Conservation (phyloP, 495 filamentous ascomycete species). For the Venustampulla echinocandica region DNA sequence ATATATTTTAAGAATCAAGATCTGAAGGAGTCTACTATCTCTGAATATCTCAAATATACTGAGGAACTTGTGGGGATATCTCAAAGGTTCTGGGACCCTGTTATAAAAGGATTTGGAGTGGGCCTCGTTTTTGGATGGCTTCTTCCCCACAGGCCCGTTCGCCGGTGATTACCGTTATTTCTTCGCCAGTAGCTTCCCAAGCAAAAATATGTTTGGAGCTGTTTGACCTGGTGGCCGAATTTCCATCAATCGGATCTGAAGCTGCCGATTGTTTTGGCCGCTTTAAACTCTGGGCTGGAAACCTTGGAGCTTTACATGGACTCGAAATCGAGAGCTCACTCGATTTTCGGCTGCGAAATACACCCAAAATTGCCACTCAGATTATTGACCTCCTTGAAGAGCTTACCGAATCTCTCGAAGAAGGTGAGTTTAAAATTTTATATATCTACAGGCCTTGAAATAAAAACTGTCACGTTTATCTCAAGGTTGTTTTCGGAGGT, state of each 20-base stretch:
- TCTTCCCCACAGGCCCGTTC: too few species aligned
- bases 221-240: too few species aligned
- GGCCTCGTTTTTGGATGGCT: too few species aligned
- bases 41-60: too few species aligned
- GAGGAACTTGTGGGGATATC: too few species aligned
- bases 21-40: too few species aligned
- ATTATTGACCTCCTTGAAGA: constrained; percentile 20
- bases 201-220: neutral
- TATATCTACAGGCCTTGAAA: neutral
- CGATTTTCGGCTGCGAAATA: constrained; percentile 23
- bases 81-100: too few species aligned
- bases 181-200: constrained; percentile 2
- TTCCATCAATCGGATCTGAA: too few species aligned
- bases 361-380: constrained; percentile 15
- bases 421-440: constrained; percentile 14
- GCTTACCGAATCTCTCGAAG: constrained; percentile 17
- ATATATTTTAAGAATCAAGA: too few species aligned
- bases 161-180: too few species aligned
- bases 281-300: constrained; percentile 37
- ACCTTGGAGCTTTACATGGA: constrained; percentile 34
- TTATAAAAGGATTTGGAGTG: too few species aligned
- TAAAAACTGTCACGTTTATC: neutral
- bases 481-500: too few species aligned
- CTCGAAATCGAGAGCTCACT: constrained; percentile 13
- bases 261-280: constrained; percentile 11